phyloP scores from a whole-genome alignment of 2,329 filamentous ascomycete species.

The Chrysosporium queenslandicum region DNA sequence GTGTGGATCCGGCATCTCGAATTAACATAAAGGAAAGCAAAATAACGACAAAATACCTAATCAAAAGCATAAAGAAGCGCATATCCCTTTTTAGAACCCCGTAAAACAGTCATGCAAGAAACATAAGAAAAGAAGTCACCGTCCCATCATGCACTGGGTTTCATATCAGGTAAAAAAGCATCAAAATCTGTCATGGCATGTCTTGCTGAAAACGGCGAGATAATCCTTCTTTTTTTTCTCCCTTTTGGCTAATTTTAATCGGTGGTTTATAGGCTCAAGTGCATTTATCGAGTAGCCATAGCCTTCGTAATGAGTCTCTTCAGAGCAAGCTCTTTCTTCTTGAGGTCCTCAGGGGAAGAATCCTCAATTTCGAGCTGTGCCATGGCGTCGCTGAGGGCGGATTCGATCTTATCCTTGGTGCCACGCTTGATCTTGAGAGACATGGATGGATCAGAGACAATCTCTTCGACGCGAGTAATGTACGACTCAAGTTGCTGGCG shows the following conservation, averaged over 20 bases:
- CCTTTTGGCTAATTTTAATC: slow-evolving; percentile 15
- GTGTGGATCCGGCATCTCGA: slow-evolving; percentile 7
- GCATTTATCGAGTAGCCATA: slow-evolving; percentile 74
- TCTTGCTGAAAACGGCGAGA: slow-evolving; percentile 10
- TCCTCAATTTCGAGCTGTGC: slow-evolving; percentile 93
- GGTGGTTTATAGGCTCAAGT: not conserved
- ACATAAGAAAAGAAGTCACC: slow-evolving; percentile 10
- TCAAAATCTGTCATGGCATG: slow-evolving; percentile 8
- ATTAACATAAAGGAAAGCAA: not conserved
- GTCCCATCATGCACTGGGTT: slow-evolving; percentile 8
- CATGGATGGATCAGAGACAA: slow-evolving; percentile 90
- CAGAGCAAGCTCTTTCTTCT: slow-evolving; percentile 98
- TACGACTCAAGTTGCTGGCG: slow-evolving; percentile 99
- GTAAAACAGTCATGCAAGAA: slow-evolving; percentile 11
- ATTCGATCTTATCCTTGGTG: slow-evolving; percentile 99
- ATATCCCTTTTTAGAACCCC: slow-evolving; percentile 13
- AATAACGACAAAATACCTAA: slow-evolving; percentile 5
- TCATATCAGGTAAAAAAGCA: slow-evolving; percentile 8
- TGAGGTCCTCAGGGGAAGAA: slow-evolving; percentile 80
- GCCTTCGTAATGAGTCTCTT: slow-evolving; percentile 98
- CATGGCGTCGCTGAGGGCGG: slow-evolving; percentile 94
- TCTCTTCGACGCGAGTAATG: slow-evolving; percentile 97
- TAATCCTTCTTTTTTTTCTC: slow-evolving; percentile 6
- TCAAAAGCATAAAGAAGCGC: slow-evolving; percentile 6
- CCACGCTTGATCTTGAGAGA: slow-evolving; percentile 97